phyloP scores from a whole-genome alignment of 2,329 filamentous ascomycete genomes.

The Trichoderma sp. region DNA sequence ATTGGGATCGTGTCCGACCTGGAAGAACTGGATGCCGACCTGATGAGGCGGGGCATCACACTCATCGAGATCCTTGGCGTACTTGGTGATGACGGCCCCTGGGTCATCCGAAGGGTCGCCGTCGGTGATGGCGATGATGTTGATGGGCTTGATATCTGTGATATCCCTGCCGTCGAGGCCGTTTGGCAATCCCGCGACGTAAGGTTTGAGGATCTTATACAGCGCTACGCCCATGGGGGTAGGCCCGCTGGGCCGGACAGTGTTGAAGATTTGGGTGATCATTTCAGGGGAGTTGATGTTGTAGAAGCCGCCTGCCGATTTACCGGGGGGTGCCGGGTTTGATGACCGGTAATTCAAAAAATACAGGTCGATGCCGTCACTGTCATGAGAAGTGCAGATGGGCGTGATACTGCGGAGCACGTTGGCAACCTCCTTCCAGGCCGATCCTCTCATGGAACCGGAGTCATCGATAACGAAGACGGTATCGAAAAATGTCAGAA shows the following conservation, averaged over 20 bases:
- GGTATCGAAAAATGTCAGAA: slow-evolving; percentile 78
- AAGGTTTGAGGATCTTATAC: slow-evolving; percentile 67
- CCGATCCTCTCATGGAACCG: slow-evolving; percentile 74
- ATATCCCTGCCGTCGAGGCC: slow-evolving; percentile 41
- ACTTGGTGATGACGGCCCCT: slow-evolving; percentile 62
- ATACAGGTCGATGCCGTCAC: slow-evolving; percentile 84
- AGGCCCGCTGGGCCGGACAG: slow-evolving; percentile 58
- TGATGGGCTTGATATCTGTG: slow-evolving; percentile 67
- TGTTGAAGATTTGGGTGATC: slow-evolving; percentile 68
- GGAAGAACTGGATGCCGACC: slow-evolving; percentile 93
- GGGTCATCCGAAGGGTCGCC: slow-evolving; percentile 78
- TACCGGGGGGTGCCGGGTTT: slow-evolving; percentile 35
- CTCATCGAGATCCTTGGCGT: slow-evolving; percentile 67
- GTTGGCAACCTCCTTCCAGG: slow-evolving; percentile 70
- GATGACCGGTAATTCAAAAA: slow-evolving; percentile 71
- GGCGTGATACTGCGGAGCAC: slow-evolving; percentile 73
- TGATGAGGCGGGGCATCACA: slow-evolving; percentile 73
- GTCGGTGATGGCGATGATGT: slow-evolving; percentile 92
- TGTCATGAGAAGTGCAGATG: slow-evolving; percentile 75
- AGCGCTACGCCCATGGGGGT: slow-evolving; percentile 76
- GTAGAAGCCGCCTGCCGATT: slow-evolving; percentile 55
- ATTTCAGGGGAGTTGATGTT: slow-evolving; percentile 57
- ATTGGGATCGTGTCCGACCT: slow-evolving; percentile 70
- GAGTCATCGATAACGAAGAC: slow-evolving; percentile 90
- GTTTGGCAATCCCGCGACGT: slow-evolving; percentile 50